Percentiles rank a stretch among this genome's conserved stretches.
Evolutionary conservation across 2,329 filamentous ascomycete species (phyloP).

Genomic region (Diaporthe vaccinii): DNA sequence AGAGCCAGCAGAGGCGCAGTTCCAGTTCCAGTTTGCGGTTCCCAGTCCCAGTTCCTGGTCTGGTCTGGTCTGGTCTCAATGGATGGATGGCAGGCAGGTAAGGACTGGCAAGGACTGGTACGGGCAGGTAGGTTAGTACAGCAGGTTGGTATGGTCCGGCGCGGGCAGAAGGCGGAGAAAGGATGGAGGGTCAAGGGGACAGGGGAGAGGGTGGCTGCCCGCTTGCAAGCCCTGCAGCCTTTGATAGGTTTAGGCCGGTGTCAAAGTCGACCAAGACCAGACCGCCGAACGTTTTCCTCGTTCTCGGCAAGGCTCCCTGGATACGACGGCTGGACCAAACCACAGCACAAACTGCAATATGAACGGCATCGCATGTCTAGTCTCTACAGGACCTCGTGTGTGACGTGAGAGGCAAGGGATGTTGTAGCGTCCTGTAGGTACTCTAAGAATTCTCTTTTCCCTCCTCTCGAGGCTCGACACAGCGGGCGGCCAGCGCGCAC

Average conservation of each 20-base stretch:
- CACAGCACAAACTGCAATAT: slow-evolving; percentile 4
- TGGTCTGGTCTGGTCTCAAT: slow-evolving; percentile 18
- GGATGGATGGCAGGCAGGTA: slow-evolving; percentile 14
- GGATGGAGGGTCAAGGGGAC: slow-evolving; percentile 34
- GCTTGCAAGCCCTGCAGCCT: slow-evolving; percentile 35
- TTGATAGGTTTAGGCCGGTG: slow-evolving; percentile 33
- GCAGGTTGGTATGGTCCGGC: slow-evolving; percentile 1
- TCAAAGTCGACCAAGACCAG: slow-evolving; percentile 33
- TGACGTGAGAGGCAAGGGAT: slow-evolving; percentile 9
- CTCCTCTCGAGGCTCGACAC: background rate
- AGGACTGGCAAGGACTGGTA: slow-evolving; percentile 15
- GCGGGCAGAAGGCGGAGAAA: slow-evolving; percentile 35
- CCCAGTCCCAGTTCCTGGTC: slow-evolving; percentile 24
- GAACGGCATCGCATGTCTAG: slow-evolving; percentile 6
- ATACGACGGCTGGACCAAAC: slow-evolving; percentile 27
- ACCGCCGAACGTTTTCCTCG: slow-evolving; percentile 35
- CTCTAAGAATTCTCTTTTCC: too few relatives aligned
- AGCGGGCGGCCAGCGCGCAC: background rate
- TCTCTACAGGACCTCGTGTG: background rate
- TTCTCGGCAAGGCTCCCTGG: slow-evolving; percentile 32
- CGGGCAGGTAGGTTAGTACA: background rate
- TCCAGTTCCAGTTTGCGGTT: slow-evolving; percentile 24
- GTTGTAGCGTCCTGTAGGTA: background rate
- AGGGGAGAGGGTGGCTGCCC: slow-evolving; percentile 34
- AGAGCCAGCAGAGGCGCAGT: slow-evolving; percentile 36